Evolutionary conservation across 805 yeast species (phyloP), one percentile per base, ranked within the genome.

Genomic region (Candida loeiensis): DNA sequence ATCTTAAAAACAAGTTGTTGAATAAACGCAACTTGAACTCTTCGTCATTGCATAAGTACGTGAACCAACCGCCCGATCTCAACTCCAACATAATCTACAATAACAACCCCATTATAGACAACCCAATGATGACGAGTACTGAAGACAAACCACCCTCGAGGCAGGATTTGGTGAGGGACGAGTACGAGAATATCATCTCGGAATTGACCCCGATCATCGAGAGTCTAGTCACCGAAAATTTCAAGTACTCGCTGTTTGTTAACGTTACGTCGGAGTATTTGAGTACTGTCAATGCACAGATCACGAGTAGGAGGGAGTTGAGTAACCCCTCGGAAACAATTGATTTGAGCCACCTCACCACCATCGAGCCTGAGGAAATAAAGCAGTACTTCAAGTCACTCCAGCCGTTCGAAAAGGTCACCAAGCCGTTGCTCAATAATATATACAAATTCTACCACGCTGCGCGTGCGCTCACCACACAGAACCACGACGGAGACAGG

Each of bases 191-290:
- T 6, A 56, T 64, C 7, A 60, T 64, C 3, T 48, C 58, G 1
- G 64, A 65, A 32, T 48, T 66, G 30, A 59, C 67, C 6, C 58
- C 56, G 6, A 51, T 68, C 16, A 58, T 67, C 4, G 69, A 66
- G 36, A 60, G 58, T 36, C 53, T 68, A 34, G 53, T 64, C 36
- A 43, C 48, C 4, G 73, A 69, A 41, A 69, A 69, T 45, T 54
- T 54, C 34, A 61, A 63, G 42, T 68, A 61, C 43, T 49, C 67
- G 9, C 49, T 46, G 27, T 63, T 69, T 37, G 46, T 64, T 16
- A 52, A 55, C 19, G 45, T 46, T 3, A 37, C 66, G 17, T 64
- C 58, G 32, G 41, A 44, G 1, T 69, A 68, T 46, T 56, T 55
- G 34, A 36, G 34, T 16, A 46, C 42, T n/a, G 43, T 66, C 32